These are phyloP conservation scores for Achlya hypogyna DNA, from an alignment of 352 stramenopile species.

Conservation along the genomic window DNA sequence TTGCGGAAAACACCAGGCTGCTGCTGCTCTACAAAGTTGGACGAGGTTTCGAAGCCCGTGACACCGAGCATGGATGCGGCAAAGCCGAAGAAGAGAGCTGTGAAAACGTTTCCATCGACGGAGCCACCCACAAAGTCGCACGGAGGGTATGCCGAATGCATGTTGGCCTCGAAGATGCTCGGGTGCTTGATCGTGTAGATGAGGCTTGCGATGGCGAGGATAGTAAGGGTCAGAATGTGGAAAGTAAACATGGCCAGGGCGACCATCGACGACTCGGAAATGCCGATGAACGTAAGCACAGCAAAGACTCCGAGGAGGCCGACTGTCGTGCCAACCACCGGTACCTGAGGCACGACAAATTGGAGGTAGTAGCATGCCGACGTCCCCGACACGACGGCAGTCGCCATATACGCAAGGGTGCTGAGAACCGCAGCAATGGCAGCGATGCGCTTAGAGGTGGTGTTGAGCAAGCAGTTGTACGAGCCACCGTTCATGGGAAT, in stretches of 20 bases:
- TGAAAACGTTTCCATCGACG: slow-evolving; percentile 35
- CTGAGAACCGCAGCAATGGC: slow-evolving; percentile 78
- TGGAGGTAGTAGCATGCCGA: slow-evolving; percentile 48
- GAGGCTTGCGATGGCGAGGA: slow-evolving; percentile 47
- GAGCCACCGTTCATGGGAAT: slow-evolving; percentile 86
- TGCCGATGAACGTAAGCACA: slow-evolving; percentile 71
- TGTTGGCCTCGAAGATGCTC: slow-evolving; percentile 48
- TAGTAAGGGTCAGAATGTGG: slow-evolving; percentile 67
- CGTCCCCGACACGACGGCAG: slow-evolving; percentile 58
- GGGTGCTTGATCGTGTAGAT: slow-evolving; percentile 52
- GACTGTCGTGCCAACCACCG: slow-evolving; percentile 34
- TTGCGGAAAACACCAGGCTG: slow-evolving; percentile 72
- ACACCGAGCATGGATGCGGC: slow-evolving; percentile 82
- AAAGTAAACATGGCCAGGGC: slow-evolving; percentile 74
- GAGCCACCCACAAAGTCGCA: slow-evolving; percentile 33
- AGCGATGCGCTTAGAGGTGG: slow-evolving; percentile 83
- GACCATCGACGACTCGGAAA: slow-evolving; percentile 74
- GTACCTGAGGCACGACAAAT: slow-evolving; percentile 31
- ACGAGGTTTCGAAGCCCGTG: slow-evolving; percentile 84
- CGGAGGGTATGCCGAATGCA: slow-evolving; percentile 49
- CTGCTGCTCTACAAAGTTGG: slow-evolving; percentile 88
- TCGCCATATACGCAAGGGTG: slow-evolving; percentile 88
- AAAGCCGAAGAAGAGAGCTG: slow-evolving; percentile 68
- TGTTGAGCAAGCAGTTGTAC: slow-evolving; percentile 90
- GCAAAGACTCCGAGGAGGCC: slow-evolving; percentile 71